phyloP scores from a whole-genome alignment of 2,329 filamentous ascomycete species.

The Aspergillus unguis region DNA sequence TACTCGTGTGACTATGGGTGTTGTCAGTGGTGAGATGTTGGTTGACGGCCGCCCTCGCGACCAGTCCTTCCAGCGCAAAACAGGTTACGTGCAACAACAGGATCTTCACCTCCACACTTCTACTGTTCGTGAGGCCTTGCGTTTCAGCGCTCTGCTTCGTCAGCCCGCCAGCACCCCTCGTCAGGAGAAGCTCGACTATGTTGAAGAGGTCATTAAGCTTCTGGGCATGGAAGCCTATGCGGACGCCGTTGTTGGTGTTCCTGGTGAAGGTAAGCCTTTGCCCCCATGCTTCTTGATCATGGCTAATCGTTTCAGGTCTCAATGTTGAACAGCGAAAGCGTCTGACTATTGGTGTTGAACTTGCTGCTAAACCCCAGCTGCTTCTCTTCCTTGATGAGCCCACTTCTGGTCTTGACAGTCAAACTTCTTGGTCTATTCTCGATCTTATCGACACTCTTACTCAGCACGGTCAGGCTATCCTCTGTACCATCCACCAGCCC shows the following conservation, averaged over 20 bases:
- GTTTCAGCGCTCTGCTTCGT: conserved; percentile 80
- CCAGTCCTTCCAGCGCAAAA: conserved; percentile 83
- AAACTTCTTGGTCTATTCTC: conserved; percentile 90
- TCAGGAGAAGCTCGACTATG: conserved; percentile 78
- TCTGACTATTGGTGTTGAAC: conserved; percentile 91
- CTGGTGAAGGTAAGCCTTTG: conserved; percentile 65
- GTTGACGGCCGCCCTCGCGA: conserved; percentile 73
- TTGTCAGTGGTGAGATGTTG: conserved; percentile 83
- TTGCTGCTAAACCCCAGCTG: conserved; percentile 85
- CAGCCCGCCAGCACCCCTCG: conserved; percentile 72
- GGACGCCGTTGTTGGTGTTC: conserved; percentile 85
- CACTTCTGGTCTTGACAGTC: conserved; percentile 87
- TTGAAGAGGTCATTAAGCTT: conserved; percentile 85
- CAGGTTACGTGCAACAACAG: conserved; percentile 88
- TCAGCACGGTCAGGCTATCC: conserved; percentile 82
- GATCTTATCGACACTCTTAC: conserved; percentile 85
- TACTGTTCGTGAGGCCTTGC: conserved; percentile 83
- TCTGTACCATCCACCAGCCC: conserved; percentile 98
- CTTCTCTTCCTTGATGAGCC: conserved; percentile 93
- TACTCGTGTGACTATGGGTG: conserved; percentile 81
- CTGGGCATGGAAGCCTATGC: conserved; percentile 88
- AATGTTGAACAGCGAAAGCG: conserved; percentile 66
- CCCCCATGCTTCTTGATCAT: background rate
- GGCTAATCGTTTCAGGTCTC: conserved; percentile 37
- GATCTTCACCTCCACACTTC: conserved; percentile 82